phyloP scores from a whole-genome alignment of 192 early-diverging fungal species.

The Diversispora epigaea region DNA sequence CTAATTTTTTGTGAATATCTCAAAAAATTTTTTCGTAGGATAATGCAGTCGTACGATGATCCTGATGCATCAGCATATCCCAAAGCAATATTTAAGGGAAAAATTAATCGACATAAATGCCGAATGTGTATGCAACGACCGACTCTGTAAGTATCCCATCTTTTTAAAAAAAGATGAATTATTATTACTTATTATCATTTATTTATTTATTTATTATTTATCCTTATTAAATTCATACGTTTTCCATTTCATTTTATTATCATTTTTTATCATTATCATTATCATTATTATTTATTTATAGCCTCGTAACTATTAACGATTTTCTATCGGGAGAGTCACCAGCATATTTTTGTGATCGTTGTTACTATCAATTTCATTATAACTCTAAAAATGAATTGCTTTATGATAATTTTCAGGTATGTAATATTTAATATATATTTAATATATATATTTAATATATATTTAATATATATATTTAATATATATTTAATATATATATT shows the following conservation, averaged over 20 bases:
- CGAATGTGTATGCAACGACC: conserved; percentile 59
- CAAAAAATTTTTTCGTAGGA: background rate
- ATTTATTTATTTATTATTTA: background rate
- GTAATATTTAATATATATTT: background rate
- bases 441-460: background rate
- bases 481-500: background rate
- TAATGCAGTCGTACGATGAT: conserved; percentile 43
- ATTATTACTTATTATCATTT: background rate
- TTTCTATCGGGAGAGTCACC: conserved; percentile 66
- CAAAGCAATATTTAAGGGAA: conserved; percentile 53
- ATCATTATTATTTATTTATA: conserved; percentile 30
- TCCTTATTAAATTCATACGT: too few species aligned
- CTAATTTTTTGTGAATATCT: background rate
- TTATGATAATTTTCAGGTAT: conserved; percentile 49
- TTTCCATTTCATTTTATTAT: too few species aligned
- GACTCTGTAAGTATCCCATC: conserved; percentile 38
- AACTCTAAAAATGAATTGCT: conserved; percentile 53
- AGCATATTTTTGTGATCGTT: conserved; percentile 68
- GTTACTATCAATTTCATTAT: conserved; percentile 73
- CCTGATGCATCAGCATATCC: conserved; percentile 51
- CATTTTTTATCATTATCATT: too few species aligned
- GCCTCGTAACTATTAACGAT: conserved; percentile 65
- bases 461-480: background rate
- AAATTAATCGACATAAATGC: conserved; percentile 56
- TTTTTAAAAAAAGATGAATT: background rate